Evolutionary conservation across 495 filamentous ascomycete genomes (phyloP), one percentile per base, ranked within the genome.

Genomic region (Trichoderma asperelloides): DNA sequence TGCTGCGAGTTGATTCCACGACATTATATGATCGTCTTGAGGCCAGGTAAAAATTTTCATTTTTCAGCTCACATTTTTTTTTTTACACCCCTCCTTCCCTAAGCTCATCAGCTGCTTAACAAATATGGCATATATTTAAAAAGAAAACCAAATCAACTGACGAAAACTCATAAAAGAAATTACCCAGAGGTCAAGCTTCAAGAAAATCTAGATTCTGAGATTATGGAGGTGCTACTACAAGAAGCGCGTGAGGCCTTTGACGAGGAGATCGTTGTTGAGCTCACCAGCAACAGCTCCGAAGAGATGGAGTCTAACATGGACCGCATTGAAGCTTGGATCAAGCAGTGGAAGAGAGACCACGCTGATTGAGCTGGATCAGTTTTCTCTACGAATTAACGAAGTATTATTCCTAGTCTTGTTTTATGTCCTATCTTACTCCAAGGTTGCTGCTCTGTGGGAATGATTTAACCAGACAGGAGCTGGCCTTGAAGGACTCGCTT

Each of bases 131-230:
- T 2, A 37, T 8, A 37, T 37, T 3, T 4, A 37, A 7, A 7
- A 7, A 37, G 5, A 37, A 8, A 37, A 7, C 6, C 2, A 7
- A 37, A 37, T 37, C 33, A 37, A 7, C 33, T 37, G 5, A 37
- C 33, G 9, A 37, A 37, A 37, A 37, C 9, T 0, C 9, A 7
- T 37, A 4, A 30, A 64, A 90, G 91, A 67, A 86, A 88, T 67
- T 96, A 96, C 74, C 78, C 86, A 72, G 89, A 96, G 77, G 78
- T 82, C 67, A 99, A 99, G 75, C 78, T 99, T 30, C 90, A 97
- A 74, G 95, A 98, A 76, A 99, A 99, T 74, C 76, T 99, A 45
- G 96, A 98, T 78, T 88, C 91, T 37, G 96, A 99, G 81, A 99
- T 99, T 73, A 97, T 98, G 87, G 89, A 96, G 70, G 89, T 97